phyloP scores from a whole-genome alignment of 164 flowering plant genomes.

The Annona squamosa region DNA sequence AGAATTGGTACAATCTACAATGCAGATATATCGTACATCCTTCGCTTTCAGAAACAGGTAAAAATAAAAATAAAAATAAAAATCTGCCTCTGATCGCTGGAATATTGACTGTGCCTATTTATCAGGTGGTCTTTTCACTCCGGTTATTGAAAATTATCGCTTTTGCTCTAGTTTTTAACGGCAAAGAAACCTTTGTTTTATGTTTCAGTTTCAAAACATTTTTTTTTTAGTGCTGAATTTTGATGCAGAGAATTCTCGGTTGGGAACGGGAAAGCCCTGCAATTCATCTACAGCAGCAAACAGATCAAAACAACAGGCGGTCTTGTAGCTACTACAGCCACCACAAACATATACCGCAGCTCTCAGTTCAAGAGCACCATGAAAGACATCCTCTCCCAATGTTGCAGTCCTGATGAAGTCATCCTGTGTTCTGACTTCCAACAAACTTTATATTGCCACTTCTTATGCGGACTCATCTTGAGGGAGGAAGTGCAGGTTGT shows the following conservation, averaged over 20 bases:
- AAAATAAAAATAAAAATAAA: too few species aligned
- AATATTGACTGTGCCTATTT: background rate
- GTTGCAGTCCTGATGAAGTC: slow-evolving; percentile 92
- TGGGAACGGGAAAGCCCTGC: slow-evolving; percentile 66
- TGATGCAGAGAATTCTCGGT: slow-evolving; percentile 68
- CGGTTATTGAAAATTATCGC: too few species aligned
- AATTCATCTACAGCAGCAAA: slow-evolving; percentile 82
- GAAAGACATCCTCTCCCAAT: slow-evolving; percentile 48
- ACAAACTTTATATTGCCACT: slow-evolving; percentile 79
- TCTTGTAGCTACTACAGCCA: slow-evolving; percentile 67
- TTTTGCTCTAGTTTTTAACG: too few species aligned
- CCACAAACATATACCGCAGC: slow-evolving; percentile 68
- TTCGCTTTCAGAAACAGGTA: slow-evolving; percentile 90
- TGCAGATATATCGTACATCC: slow-evolving; percentile 68
- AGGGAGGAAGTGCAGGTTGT: slow-evolving; percentile 60
- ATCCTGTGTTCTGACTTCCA: slow-evolving; percentile 76
- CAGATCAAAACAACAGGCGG: slow-evolving; percentile 75
- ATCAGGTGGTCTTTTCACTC: background rate
- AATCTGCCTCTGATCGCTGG: background rate
- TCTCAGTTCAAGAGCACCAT: slow-evolving; percentile 47
- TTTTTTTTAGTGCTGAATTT: background rate
- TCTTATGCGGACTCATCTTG: slow-evolving; percentile 68
- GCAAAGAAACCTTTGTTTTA: too few species aligned
- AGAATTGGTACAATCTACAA: slow-evolving; percentile 48
- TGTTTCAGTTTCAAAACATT: background rate